Conservation (phyloP, 1,284 basidiomycete species). For the Irpex sp. region DNA sequence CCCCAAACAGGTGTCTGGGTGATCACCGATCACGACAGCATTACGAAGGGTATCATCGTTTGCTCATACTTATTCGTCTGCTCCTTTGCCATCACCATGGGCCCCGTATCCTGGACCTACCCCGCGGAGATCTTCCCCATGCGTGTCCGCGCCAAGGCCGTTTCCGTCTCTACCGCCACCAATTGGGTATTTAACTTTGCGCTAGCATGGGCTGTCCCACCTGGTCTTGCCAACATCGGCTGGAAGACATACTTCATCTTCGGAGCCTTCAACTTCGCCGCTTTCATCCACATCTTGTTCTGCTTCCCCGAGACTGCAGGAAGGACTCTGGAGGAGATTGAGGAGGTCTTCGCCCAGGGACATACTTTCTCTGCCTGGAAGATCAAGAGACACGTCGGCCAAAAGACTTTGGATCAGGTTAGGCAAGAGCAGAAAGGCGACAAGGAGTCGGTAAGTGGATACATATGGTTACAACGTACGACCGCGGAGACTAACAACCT, state of each 20-base stretch:
- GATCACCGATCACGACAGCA: constrained; percentile 48
- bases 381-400: constrained; percentile 57
- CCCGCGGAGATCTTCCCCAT: constrained; percentile 55
- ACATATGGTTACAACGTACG: neutral
- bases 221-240: constrained; percentile 36
- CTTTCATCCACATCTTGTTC: constrained; percentile 66
- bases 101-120: constrained; percentile 50
- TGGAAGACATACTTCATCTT: constrained; percentile 67
- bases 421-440: constrained; percentile 3
- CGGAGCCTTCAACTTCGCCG: constrained; percentile 72
- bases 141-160: constrained; percentile 71
- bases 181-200: constrained; percentile 75
- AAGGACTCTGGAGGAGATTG: constrained; percentile 71
- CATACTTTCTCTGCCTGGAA: constrained; percentile 72
- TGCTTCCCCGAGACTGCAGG: constrained; percentile 75
- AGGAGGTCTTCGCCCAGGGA: constrained; percentile 69
- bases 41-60: constrained; percentile 69
- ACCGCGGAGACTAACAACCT: neutral
- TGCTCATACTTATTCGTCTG: constrained; percentile 76
- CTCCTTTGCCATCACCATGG: constrained; percentile 73
- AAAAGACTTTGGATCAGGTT: constrained; percentile 51
- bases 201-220: constrained; percentile 53
- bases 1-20: constrained; percentile 48
- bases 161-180: constrained; percentile 54
- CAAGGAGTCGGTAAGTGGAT: neutral